These are phyloP conservation scores for Fusarium solani-melongenae DNA, from an alignment of 2,329 filamentous ascomycete genomes.

Conservation along the genomic window DNA sequence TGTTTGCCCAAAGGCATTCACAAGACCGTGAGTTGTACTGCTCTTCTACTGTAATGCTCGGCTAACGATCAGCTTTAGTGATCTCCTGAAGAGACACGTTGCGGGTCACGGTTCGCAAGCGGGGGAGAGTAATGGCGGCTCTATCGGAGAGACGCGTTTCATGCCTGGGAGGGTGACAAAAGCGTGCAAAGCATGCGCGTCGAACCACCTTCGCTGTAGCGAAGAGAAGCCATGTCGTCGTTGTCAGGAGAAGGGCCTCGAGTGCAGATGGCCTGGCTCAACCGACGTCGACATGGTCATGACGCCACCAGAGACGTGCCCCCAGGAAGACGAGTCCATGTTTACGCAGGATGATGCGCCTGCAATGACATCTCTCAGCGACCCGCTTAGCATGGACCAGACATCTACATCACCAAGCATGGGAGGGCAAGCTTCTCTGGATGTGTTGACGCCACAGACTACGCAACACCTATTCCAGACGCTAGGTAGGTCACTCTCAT, in stretches of 20 bases:
- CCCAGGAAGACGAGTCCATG: conserved; percentile 1
- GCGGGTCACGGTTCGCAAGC: conserved; percentile 32
- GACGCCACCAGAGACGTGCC: conserved; percentile 20
- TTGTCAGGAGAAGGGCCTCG: conserved; percentile 41
- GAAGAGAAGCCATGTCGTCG: conserved; percentile 47
- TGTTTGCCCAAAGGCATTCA: conserved; percentile 45
- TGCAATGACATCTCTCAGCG: background rate
- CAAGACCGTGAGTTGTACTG: conserved; percentile 39
- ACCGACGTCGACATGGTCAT: conserved; percentile 15
- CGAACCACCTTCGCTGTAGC: conserved; percentile 45
- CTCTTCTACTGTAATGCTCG: background rate
- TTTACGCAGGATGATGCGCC: conserved; percentile 6
- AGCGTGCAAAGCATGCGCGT: conserved; percentile 45
- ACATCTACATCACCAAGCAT: conserved; percentile 6
- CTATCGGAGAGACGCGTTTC: conserved; percentile 10
- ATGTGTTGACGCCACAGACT: conserved; percentile 22
- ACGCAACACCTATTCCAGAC: conserved; percentile 19
- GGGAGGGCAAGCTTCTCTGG: conserved; percentile 9
- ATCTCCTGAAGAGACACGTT: conserved; percentile 42
- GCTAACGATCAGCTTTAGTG: conserved; percentile 24
- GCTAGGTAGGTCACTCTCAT: conserved; percentile 3
- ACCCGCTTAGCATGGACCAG: background rate
- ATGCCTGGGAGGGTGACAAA: conserved; percentile 40
- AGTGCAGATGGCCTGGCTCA: conserved; percentile 40
- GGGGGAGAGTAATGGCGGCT: background rate